Conservation (phyloP, 2,329 filamentous ascomycete species). For the Alternaria conjuncta region DNA sequence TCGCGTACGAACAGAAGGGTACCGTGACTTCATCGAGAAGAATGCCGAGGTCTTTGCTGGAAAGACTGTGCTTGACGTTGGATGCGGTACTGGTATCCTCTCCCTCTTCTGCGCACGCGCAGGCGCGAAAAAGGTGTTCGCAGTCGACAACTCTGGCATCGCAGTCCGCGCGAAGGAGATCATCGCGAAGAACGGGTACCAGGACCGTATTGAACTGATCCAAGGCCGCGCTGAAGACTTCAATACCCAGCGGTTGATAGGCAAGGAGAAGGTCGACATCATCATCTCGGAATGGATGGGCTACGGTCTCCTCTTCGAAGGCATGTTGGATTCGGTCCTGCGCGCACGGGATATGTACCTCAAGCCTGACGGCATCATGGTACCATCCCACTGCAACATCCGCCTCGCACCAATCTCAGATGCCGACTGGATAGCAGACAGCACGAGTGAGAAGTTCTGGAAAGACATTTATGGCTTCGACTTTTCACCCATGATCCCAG, state of each 20-base stretch:
- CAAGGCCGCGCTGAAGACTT: slow-evolving; percentile 90
- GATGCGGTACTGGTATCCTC: slow-evolving; percentile 81
- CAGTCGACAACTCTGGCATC: slow-evolving; percentile 91
- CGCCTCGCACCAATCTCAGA: slow-evolving; percentile 83
- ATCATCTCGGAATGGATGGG: slow-evolving; percentile 99
- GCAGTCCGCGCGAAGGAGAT: slow-evolving; percentile 87
- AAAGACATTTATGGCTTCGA: slow-evolving; percentile 92
- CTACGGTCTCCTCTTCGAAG: slow-evolving; percentile 90
- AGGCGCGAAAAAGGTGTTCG: slow-evolving; percentile 83
- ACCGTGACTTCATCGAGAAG: slow-evolving; percentile 92
- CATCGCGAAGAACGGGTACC: slow-evolving; percentile 79
- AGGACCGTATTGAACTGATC: slow-evolving; percentile 76
- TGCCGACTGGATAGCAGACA: slow-evolving; percentile 76
- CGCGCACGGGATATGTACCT: slow-evolving; percentile 89
- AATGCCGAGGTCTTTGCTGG: slow-evolving; percentile 86
- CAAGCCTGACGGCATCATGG: slow-evolving; percentile 78
- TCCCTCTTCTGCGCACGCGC: slow-evolving; percentile 95
- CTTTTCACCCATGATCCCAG: slow-evolving; percentile 87
- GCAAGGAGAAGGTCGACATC: slow-evolving; percentile 74
- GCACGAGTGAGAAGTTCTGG: slow-evolving; percentile 76
- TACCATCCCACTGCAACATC: slow-evolving; percentile 84
- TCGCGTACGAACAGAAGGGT: slow-evolving; percentile 83
- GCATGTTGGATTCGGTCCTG: slow-evolving; percentile 92
- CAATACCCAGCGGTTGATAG: slow-evolving; percentile 61
- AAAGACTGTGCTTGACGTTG: slow-evolving; percentile 89